Conservation (phyloP, 2,329 filamentous ascomycete genomes). For the Epichloe hybrida region DNA sequence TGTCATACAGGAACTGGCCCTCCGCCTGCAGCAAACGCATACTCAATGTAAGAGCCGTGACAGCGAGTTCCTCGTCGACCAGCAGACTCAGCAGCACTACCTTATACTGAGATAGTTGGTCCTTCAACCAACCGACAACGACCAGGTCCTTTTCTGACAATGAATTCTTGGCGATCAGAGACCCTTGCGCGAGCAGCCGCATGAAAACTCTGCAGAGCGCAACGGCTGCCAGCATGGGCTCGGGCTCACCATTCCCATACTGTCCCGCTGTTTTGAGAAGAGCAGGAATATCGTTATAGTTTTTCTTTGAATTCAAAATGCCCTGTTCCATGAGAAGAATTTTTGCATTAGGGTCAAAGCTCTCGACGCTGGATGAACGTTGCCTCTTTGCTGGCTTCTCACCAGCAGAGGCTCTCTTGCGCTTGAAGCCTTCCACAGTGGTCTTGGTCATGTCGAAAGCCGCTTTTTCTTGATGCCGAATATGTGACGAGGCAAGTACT, state of each 20-base stretch:
- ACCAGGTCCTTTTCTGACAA: constrained; percentile 60
- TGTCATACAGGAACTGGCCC: constrained; percentile 45
- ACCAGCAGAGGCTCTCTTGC: constrained; percentile 33
- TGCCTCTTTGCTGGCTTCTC: constrained; percentile 37
- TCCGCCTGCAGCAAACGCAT: constrained; percentile 82
- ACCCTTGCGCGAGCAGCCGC: constrained; percentile 61
- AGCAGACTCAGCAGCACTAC: constrained; percentile 48
- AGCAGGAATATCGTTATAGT: constrained; percentile 80
- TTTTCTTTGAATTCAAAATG: constrained; percentile 72
- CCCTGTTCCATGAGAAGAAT: constrained; percentile 67
- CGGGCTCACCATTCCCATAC: constrained; percentile 31
- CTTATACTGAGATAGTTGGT: constrained; percentile 60
- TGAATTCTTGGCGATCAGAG: constrained; percentile 50
- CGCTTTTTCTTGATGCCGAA: neutral
- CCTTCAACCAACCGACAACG: constrained; percentile 66
- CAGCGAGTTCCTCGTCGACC: constrained; percentile 46
- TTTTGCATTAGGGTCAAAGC: constrained; percentile 43
- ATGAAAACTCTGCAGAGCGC: constrained; percentile 80
- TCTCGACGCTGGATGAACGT: constrained; percentile 32
- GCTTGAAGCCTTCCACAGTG: constrained; percentile 24
- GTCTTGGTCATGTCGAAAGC: constrained; percentile 15
- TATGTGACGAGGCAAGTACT: neutral
- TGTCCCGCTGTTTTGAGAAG: constrained; percentile 46
- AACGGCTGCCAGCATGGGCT: constrained; percentile 57
- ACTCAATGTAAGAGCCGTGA: constrained; percentile 59